Conservation (phyloP, 1,284 basidiomycete genomes). For the Moesziomyces aphidis region DNA sequence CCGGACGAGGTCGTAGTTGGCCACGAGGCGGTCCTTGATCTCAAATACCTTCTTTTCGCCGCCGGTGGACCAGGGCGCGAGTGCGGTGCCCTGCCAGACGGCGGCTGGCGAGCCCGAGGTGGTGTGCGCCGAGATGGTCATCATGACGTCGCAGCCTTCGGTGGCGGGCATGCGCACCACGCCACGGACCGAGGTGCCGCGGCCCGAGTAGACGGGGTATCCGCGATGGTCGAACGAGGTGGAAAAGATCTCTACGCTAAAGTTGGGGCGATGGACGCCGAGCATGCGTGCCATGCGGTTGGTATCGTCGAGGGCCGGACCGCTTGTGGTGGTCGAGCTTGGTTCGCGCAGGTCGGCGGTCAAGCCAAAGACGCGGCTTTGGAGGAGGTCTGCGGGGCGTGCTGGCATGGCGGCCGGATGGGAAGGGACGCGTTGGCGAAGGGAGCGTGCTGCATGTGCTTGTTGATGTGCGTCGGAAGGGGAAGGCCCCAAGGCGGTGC, state of each 20-base stretch:
- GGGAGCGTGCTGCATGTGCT: conserved; percentile 9
- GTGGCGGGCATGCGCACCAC: conserved; percentile 48
- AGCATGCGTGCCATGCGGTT: conserved; percentile 31
- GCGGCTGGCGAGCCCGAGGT: conserved; percentile 58
- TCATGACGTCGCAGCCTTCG: conserved; percentile 52
- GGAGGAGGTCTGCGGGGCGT: conserved; percentile 4
- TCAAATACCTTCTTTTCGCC: conserved; percentile 53
- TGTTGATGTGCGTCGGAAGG: conserved; percentile 14
- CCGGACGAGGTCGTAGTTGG: conserved; percentile 42
- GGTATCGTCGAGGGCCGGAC: conserved; percentile 26
- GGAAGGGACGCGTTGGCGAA: conserved; percentile 20
- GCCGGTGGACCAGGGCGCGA: conserved; percentile 49
- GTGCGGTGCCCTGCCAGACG: conserved; percentile 57
- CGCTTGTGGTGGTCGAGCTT: conserved; percentile 6
- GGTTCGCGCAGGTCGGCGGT: conserved; percentile 40
- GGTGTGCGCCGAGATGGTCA: conserved; percentile 60
- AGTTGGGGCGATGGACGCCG: conserved; percentile 40
- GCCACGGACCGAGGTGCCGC: conserved; percentile 47
- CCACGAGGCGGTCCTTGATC: conserved; percentile 46
- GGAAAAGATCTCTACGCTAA: conserved; percentile 61
- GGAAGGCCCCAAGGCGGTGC: conserved; percentile 11
- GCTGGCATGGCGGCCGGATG: conserved; percentile 12
- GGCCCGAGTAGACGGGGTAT: conserved; percentile 54
- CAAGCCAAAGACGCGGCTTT: conserved; percentile 46
- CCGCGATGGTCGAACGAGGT: conserved; percentile 55